Evolutionary conservation across 495 filamentous ascomycete species (phyloP), one percentile per base, ranked within the genome.

Genomic region (Darksidea phi): DNA sequence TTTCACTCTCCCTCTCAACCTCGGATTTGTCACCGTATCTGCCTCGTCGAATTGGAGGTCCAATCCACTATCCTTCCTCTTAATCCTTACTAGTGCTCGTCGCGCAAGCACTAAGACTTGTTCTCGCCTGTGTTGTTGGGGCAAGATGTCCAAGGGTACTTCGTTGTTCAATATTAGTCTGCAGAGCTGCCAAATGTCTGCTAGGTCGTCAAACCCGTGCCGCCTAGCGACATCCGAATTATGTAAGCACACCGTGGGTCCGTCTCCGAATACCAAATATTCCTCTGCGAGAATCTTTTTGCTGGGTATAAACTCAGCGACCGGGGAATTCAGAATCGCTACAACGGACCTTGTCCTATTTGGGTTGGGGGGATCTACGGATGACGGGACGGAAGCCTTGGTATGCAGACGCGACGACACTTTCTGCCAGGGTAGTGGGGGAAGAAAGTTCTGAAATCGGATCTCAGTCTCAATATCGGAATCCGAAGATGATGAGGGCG

Each of bases 191-290:
- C 94, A 98, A 1, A 95, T 82, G 62, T 90, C 84, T 26, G 88
- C 90, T 24, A 92, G 70, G 66, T 96, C 90, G 34, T 79, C 71
- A 64, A 80, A 84, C 2, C 90, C 90, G 67, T 87, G 80, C 61
- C 84, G 85, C 62, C 84, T 77, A 15, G 92, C 91, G 48, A 95
- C 84, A 6, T 74, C 73, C 6, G 89, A 88, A 73, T 97, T 98
- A 57, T 94, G 87, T 24, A 78, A 76, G 71, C 93, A 97, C 7
- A 95, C 85, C 42, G 86, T 83, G 3, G 84, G 80, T 1, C 86
- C 88, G 46, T 88, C 84, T 13, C 91, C 90, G 68, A 91, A 90
- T n/a, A 95, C 87, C 38, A 79, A 80, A 72, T 97, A 98, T 57
- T 86, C 81, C 51, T 79, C 75, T 7, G 91, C 94, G 45, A 97